Evolutionary conservation across 2,329 filamentous ascomycete genomes (phyloP).

Genomic region (Calonectria honghensis): DNA sequence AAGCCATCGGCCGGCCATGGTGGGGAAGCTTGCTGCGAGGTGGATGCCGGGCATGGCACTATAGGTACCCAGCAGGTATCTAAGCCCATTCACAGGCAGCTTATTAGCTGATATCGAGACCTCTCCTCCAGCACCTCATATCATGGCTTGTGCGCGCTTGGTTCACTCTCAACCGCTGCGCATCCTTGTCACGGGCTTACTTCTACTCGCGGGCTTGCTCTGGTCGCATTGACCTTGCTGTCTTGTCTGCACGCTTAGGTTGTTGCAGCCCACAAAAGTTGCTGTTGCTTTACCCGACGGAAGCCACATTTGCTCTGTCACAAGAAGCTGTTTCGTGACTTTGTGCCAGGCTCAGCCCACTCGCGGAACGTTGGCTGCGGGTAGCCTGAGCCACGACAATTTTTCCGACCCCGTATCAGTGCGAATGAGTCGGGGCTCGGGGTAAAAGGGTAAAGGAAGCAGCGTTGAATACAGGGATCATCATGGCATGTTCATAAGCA

Average conservation of each 20-base stretch:
- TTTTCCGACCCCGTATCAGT: constrained; percentile 30
- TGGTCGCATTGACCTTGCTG: constrained; percentile 21
- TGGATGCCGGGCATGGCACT: constrained; percentile 41
- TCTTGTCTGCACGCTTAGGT: constrained; percentile 27
- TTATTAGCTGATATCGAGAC: constrained; percentile 37
- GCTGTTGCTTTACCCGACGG: constrained; percentile 9
- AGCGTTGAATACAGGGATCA: constrained; percentile 19
- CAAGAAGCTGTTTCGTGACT: constrained; percentile 29
- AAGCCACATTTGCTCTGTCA: constrained; percentile 24
- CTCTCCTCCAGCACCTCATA: constrained; percentile 37
- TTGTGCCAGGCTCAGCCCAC: constrained; percentile 35
- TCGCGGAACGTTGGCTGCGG: constrained; percentile 28
- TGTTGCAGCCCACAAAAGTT: constrained; percentile 26
- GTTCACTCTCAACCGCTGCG: constrained; percentile 30
- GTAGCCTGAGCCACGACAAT: constrained; percentile 16
- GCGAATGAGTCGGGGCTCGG: constrained; percentile 35
- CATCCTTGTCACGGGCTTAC: constrained; percentile 26
- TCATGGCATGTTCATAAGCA: constrained; percentile 34
- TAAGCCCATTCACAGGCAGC: constrained; percentile 39
- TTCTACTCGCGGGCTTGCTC: constrained; percentile 19
- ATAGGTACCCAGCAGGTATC: constrained; percentile 43
- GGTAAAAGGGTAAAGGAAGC: constrained; percentile 35
- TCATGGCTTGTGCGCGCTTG: constrained; percentile 38
- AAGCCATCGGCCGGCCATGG: constrained; percentile 44
- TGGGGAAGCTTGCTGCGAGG: constrained; percentile 41